These are phyloP conservation scores for Nannochloris sp. DNA, from an alignment of 139 green algal genomes.

Conservation along the genomic window DNA sequence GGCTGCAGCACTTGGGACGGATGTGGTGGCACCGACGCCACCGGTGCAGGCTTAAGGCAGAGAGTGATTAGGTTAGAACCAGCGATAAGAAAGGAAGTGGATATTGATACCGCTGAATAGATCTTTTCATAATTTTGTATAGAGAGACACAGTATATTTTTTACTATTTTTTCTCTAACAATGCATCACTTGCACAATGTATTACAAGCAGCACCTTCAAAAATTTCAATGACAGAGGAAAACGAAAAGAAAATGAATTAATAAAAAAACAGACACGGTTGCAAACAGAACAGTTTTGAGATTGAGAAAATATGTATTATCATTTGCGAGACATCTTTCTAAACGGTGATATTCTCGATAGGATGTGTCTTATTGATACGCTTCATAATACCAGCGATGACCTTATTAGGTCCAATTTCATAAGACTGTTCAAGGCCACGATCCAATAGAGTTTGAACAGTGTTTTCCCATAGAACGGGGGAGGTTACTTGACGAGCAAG, in stretches of 20 bases:
- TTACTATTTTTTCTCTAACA: too few species aligned
- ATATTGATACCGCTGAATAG: too few species aligned
- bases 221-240: too few species aligned
- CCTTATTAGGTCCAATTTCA: slow-evolving; percentile 78
- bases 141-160: too few species aligned
- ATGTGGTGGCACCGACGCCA: slow-evolving; percentile 54
- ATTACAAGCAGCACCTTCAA: too few species aligned
- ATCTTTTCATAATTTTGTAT: too few species aligned
- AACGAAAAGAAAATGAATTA: background rate
- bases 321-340: background rate
- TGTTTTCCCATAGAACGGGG: slow-evolving; percentile 94
- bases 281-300: too few species aligned
- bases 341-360: slow-evolving; percentile 60
- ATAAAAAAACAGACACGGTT: background rate
- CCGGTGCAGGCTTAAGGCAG: slow-evolving; percentile 32
- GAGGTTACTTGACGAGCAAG: slow-evolving; percentile 87
- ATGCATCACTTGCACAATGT: too few species aligned
- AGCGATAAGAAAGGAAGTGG: too few species aligned
- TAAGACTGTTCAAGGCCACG: slow-evolving; percentile 79
- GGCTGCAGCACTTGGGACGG: slow-evolving; percentile 42
- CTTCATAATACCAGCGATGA: slow-evolving; percentile 96
- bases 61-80: too few species aligned
- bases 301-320: too few species aligned
- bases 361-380: slow-evolving; percentile 84
- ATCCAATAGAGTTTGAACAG: slow-evolving; percentile 74